Percentiles rank a stretch among this genome's conserved stretches.
Evolutionary conservation across 2,329 filamentous ascomycete species (phyloP).

Genomic region (Beauveria asiatica): DNA sequence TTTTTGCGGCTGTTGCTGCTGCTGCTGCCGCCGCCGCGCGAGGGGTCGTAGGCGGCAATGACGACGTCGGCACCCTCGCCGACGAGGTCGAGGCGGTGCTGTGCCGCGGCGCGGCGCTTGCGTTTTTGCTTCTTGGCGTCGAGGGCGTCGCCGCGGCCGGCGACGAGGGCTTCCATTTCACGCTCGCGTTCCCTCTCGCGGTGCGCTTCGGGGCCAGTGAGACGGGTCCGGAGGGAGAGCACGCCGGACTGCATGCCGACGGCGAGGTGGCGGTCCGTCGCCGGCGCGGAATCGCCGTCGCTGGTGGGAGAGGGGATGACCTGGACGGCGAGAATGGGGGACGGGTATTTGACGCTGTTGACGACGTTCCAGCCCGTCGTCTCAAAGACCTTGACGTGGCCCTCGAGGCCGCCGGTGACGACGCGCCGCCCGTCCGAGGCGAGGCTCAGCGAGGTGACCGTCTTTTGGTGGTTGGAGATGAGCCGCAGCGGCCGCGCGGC

Average conservation of each 20-base stretch:
- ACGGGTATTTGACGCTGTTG: conserved; percentile 86
- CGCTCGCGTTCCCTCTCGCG: conserved; percentile 68
- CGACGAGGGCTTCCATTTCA: conserved; percentile 75
- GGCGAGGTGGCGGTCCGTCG: conserved; percentile 78
- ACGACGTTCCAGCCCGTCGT: conserved; percentile 93
- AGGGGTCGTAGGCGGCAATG: conserved; percentile 61
- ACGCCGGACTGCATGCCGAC: conserved; percentile 93
- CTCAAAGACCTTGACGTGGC: conserved; percentile 95
- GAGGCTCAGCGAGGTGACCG: conserved; percentile 77
- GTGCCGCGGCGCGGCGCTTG: conserved; percentile 44
- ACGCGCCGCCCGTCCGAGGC: conserved; percentile 75
- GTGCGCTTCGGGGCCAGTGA: conserved; percentile 72
- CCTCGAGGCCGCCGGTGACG: conserved; percentile 82
- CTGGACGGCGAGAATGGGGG: conserved; percentile 76
- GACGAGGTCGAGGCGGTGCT: conserved; percentile 61
- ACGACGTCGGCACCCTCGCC: conserved; percentile 83
- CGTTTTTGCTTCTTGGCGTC: conserved; percentile 65
- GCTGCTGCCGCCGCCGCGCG: background rate
- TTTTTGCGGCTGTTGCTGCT: conserved; percentile 40
- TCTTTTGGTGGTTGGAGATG: conserved; percentile 94
- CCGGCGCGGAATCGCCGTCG: background rate
- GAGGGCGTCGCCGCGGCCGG: conserved; percentile 68
- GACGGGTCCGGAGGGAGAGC: conserved; percentile 82
- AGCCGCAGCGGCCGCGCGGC: conserved; percentile 80
- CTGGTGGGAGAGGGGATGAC: conserved; percentile 44